Evolutionary conservation across 768 basidiomycete genomes (phyloP).

Genomic region (Nidularia sp.): DNA sequence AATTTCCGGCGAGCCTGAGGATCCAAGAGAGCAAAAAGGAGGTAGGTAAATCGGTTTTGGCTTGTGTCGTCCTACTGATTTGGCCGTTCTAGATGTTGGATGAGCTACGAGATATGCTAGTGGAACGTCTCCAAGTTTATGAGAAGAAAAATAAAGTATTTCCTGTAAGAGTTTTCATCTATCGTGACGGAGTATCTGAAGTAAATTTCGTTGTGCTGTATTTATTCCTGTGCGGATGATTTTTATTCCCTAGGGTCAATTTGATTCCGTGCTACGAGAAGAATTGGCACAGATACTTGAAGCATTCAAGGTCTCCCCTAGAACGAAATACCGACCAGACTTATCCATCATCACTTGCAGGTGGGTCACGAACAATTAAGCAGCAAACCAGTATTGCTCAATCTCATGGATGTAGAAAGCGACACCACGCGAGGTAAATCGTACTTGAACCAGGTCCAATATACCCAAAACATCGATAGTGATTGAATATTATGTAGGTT

Average conservation of each 20-base stretch:
- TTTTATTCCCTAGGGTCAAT: constrained; percentile 58
- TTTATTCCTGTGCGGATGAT: background rate
- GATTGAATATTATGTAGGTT: constrained; percentile 10
- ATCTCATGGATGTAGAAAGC: constrained; percentile 36
- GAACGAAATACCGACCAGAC: constrained; percentile 48
- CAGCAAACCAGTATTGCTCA: background rate
- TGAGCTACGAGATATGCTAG: constrained; percentile 61
- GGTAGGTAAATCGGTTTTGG: constrained; percentile 14
- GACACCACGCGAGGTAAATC: constrained; percentile 52
- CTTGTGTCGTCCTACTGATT: constrained; percentile 3
- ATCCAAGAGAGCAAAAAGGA: constrained; percentile 58
- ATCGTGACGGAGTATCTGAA: constrained; percentile 81
- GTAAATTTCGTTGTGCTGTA: constrained; percentile 27
- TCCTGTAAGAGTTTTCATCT: constrained; percentile 68
- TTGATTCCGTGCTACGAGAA: constrained; percentile 49
- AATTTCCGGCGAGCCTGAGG: constrained; percentile 72
- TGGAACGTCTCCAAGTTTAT: constrained; percentile 62
- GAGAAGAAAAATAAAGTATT: constrained; percentile 49
- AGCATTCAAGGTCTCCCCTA: constrained; percentile 50
- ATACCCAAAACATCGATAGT: no score
- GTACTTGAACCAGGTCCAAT: background rate
- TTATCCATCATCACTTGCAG: constrained; percentile 79
- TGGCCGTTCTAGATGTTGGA: constrained; percentile 59
- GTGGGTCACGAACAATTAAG: constrained; percentile 12
- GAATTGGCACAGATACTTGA: constrained; percentile 62